A percentile compares a stretch with the other conserved stretches of the same genome.
Evolutionary conservation across 2,329 filamentous ascomycete genomes (phyloP).

Genomic region (Colletotrichum lini): DNA sequence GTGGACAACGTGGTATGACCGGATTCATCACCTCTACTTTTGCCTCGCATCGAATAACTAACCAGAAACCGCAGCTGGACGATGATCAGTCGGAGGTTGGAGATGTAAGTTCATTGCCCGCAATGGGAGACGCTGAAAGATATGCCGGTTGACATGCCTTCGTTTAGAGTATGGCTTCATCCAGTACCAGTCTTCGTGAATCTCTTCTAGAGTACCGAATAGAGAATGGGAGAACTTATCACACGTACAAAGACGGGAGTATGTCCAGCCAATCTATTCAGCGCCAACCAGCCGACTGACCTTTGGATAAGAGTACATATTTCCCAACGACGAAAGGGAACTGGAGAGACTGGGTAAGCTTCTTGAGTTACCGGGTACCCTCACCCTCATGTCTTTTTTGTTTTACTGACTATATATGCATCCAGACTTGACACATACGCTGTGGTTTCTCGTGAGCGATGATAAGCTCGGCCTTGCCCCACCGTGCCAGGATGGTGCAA

Average conservation of each 20-base stretch:
- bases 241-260: slow-evolving; percentile 37
- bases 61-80: background rate
- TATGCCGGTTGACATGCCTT: background rate
- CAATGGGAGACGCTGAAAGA: too few species aligned
- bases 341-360: slow-evolving; percentile 21
- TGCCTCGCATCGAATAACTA: background rate
- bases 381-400: too few species aligned
- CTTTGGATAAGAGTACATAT: slow-evolving; percentile 3
- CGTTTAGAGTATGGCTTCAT: slow-evolving; percentile 15
- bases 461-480: slow-evolving; percentile 50
- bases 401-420: background rate
- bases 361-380: too few species aligned
- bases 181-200: slow-evolving; percentile 2
- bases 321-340: slow-evolving; percentile 34
- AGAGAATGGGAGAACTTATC: slow-evolving; percentile 11
- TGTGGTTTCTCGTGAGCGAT: slow-evolving; percentile 50
- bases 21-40: too few species aligned
- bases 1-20: background rate
- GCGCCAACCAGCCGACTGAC: slow-evolving; percentile 37
- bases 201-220: slow-evolving; percentile 15
- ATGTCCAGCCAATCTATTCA: slow-evolving; percentile 47
- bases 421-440: slow-evolving; percentile 54
- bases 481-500: slow-evolving; percentile 30
- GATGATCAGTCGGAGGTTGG: background rate
- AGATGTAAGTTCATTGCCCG: background rate